Evolutionary conservation across 805 yeast species (phyloP), one percentile per base, ranked within the genome.

Genomic region (Saccharomycopsis selenospora): DNA sequence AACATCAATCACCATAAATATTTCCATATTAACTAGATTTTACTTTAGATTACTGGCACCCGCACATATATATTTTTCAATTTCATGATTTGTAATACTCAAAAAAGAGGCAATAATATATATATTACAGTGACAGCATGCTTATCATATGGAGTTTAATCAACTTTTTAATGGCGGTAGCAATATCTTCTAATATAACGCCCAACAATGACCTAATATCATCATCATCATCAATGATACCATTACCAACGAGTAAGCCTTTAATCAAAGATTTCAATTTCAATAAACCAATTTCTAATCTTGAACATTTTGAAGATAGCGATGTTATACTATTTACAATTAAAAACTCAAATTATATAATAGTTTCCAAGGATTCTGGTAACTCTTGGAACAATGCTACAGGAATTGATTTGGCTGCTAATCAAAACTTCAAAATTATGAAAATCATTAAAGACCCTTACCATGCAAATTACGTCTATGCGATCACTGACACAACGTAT

Each of bases 401-500:
- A 7, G 26, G 26, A 40, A 40, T 14, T 24, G 10, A 18, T 11
- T 5, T 14, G 6, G 18, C 26, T 11, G n/a, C 24, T 14, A 22
- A 14, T 23, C 13, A n/a, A 18, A 14, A n/a, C n/a, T 24, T 26
- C 13, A 44, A 33, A 27, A 44, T 26, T n/a, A 3, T 25, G 11
- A 45, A 33, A 11, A 33, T 48, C 3, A 27, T 48, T 13, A 36
- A 42, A n/a, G 43, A 47, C 27, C 50, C 50, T 1, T 47, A 20
- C 24, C 18, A 18, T 17, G 30, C 24, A 22, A 18, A 14, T 7
- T 40, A 43, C 2, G 2, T 43, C n/a, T 11, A 33, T 20, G 47
- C 26, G 10, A 23, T 43, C 3, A 48, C 47, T n/a, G 47, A 48
- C 23, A 3, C 27, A 3, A 7, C 4, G n/a, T 18, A 43, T 13